Conservation (phyloP, 2,329 filamentous ascomycete species). For the Apiospora sp. region DNA sequence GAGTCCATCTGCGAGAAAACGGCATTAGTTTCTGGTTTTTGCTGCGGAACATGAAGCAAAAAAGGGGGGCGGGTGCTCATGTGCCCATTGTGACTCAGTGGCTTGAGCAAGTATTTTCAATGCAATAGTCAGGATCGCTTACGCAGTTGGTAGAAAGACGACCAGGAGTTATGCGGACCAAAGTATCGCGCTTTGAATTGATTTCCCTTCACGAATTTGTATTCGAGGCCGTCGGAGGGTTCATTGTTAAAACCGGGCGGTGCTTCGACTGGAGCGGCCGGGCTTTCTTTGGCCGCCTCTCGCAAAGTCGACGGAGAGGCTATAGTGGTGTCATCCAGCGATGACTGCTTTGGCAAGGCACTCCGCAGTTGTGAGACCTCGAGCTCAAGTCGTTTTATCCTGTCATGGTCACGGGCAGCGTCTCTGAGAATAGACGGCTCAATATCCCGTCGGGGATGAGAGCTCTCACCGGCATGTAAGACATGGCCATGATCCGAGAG, state of each 20-base stretch:
- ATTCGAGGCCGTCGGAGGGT: conserved; percentile 49
- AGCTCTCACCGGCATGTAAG: background rate
- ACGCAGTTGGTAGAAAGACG: conserved; percentile 62
- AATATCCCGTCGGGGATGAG: conserved; percentile 44
- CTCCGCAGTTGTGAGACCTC: conserved; percentile 65
- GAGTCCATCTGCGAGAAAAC: conserved; percentile 56
- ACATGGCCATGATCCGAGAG: conserved; percentile 11
- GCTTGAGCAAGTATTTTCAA: background rate
- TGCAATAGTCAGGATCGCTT: background rate
- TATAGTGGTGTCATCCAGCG: conserved; percentile 61
- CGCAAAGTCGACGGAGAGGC: conserved; percentile 56
- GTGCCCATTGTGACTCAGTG: background rate
- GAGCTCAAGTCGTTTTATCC: conserved; percentile 66
- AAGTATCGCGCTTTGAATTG: conserved; percentile 68
- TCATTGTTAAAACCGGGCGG: conserved; percentile 44
- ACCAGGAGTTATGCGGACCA: conserved; percentile 67
- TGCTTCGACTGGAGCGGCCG: conserved; percentile 47
- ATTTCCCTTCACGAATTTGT: conserved; percentile 65
- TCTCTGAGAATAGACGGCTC: conserved; percentile 48
- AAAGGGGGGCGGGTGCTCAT: background rate
- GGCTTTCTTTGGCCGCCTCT: conserved; percentile 48
- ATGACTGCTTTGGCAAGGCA: conserved; percentile 55
- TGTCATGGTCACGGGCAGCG: conserved; percentile 59
- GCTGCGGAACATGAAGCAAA: background rate
- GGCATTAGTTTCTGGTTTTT: conserved; percentile 25